These are phyloP conservation scores for Tetracentron sinense DNA, from an alignment of 164 flowering plant genomes.

Conservation along the genomic window DNA sequence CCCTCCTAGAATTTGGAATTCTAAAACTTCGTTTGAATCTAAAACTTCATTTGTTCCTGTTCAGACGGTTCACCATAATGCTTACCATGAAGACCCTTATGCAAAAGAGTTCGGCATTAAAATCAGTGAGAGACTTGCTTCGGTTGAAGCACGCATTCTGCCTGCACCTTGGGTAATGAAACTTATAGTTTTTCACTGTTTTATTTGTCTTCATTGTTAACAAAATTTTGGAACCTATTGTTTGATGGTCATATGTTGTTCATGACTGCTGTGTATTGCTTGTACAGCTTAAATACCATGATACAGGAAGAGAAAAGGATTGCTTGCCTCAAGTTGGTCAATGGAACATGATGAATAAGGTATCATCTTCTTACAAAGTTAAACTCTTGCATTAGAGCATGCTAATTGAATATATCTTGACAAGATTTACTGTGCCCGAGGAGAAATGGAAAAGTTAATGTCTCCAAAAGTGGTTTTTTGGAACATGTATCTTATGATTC, in stretches of 20 bases:
- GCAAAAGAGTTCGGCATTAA: conserved; percentile 70
- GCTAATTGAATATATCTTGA: not conserved
- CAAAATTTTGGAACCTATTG: not conserved
- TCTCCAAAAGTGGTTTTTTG: not conserved
- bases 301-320: conserved; percentile 54
- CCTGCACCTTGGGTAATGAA: conserved; percentile 68
- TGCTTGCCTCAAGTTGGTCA: conserved; percentile 75
- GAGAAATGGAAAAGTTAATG: not conserved
- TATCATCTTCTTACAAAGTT: not conserved
- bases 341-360: conserved; percentile 73
- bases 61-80: conserved; percentile 67
- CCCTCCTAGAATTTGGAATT: not conserved
- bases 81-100: conserved; percentile 55
- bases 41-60: not conserved
- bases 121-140: conserved; percentile 60
- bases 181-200: not conserved
- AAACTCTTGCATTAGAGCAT: not conserved
- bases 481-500: too few relatives aligned
- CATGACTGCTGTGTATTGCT: not conserved
- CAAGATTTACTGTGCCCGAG: not conserved
- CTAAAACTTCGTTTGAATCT: too few relatives aligned
- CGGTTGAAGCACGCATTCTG: conserved; percentile 70
- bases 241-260: not conserved
- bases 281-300: conserved; percentile 15
- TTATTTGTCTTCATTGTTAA: not conserved